Percentiles rank a stretch among this genome's conserved stretches.
These are phyloP conservation scores for Corymbia citriodora DNA, from an alignment of 441 rosid genomes.

Conservation along the genomic window DNA sequence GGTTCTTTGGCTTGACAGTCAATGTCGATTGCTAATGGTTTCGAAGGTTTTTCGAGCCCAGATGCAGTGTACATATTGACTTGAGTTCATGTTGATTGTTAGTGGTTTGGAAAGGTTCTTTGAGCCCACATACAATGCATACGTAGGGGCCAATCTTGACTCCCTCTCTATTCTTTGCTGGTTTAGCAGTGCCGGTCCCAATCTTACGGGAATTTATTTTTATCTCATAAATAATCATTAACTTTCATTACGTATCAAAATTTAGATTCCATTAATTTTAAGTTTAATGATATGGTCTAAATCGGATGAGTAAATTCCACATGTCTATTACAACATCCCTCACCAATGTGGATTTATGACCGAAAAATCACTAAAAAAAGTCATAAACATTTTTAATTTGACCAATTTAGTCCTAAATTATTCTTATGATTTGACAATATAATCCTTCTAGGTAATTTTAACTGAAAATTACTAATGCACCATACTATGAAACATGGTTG, in stretches of 20 bases:
- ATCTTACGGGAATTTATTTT: neutral
- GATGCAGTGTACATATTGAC: neutral
- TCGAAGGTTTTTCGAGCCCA: neutral
- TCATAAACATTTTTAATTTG: neutral
- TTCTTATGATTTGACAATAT: accelerated
- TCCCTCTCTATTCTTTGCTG: neutral
- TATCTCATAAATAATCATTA: neutral
- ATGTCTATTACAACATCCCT: neutral
- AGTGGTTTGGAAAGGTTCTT: slow-evolving; percentile 12
- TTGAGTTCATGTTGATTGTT: neutral
- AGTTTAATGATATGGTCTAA: neutral
- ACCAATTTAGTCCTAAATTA: neutral
- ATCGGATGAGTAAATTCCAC: neutral
- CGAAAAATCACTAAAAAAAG: neutral
- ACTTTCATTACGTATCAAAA: neutral
- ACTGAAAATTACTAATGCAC: too few relatives aligned
- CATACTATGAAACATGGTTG: too few relatives aligned
- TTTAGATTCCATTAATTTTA: neutral
- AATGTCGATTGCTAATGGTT: neutral
- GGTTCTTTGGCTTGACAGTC: neutral
- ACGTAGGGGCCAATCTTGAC: neutral
- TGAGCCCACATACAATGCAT: neutral
- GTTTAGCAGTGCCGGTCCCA: neutral
- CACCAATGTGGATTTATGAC: neutral
- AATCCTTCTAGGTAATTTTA: neutral